Evolutionary conservation across 805 yeast species (phyloP).

Genomic region (Lipomyces chichibuensis): DNA sequence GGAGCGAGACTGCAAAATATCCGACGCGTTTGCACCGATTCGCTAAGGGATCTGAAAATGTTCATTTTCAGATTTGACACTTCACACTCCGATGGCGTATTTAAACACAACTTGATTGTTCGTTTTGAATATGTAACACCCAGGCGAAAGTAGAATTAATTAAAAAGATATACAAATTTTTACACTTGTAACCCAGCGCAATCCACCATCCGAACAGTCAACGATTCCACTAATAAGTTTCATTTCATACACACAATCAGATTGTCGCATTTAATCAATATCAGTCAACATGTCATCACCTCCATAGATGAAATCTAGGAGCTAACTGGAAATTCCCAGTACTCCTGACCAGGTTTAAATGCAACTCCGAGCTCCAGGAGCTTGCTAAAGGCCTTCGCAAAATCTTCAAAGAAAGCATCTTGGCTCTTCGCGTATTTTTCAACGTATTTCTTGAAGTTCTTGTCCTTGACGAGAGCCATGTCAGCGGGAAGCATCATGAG

Average conservation of each 20-base stretch:
- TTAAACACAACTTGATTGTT: no score
- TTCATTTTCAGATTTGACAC: no score
- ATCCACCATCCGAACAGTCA: neutral
- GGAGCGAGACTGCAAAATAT: no score
- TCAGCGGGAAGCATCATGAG: constrained; percentile 89
- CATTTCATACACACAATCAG: neutral
- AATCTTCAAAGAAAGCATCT: constrained; percentile 64
- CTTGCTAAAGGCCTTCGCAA: constrained; percentile 66
- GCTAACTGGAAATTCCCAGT: constrained; percentile 35
- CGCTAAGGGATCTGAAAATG: no score
- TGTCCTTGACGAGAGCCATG: constrained; percentile 62
- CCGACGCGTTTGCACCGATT: no score
- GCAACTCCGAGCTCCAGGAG: constrained; percentile 74
- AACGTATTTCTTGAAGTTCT: constrained; percentile 61
- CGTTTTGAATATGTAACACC: no score
- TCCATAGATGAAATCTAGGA: neutral
- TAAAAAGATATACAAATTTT: no score
- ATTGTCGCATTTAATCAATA: neutral
- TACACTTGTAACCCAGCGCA: no score
- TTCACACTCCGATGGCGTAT: no score
- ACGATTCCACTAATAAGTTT: neutral
- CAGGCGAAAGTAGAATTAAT: no score
- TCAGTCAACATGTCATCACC: neutral
- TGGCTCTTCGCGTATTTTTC: constrained; percentile 68
- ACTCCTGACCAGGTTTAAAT: constrained; percentile 52